Evolutionary conservation across 352 stramenopile genomes (phyloP).

Genomic region (Pythium angustatum): DNA sequence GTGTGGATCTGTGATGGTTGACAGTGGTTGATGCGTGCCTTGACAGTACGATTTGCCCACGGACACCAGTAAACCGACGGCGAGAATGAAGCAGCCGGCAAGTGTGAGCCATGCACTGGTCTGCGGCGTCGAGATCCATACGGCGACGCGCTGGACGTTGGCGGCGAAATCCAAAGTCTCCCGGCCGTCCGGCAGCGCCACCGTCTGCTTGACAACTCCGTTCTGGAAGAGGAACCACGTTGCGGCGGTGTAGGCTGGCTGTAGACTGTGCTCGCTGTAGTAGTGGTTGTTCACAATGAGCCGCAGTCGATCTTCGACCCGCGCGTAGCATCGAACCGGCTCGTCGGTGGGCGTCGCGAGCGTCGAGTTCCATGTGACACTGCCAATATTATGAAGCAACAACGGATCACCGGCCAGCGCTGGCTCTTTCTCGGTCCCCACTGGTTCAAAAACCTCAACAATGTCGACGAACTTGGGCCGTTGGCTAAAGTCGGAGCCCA

Average conservation of each 20-base stretch:
- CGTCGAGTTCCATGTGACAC: neutral
- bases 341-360: neutral
- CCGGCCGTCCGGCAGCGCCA: too few species aligned
- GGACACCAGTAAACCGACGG: too few species aligned
- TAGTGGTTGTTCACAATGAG: neutral
- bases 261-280: conserved; percentile 1
- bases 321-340: neutral
- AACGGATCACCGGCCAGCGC: neutral
- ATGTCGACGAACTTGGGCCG: too few species aligned
- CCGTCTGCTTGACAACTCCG: neutral
- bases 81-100: too few species aligned
- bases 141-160: too few species aligned
- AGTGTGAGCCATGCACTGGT: too few species aligned
- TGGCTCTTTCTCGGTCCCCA: neutral
- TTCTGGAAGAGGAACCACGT: conserved; percentile 6
- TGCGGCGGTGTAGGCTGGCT: conserved; percentile 2
- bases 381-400: neutral
- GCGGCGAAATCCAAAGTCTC: too few species aligned
- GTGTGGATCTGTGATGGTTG: too few species aligned
- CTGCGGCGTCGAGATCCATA: too few species aligned
- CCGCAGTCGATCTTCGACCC: neutral
- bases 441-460: neutral
- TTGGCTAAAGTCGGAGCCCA: neutral
- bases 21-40: too few species aligned
- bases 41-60: too few species aligned